Conservation (phyloP, 2,329 filamentous ascomycete genomes). For the Apiospora marii region DNA sequence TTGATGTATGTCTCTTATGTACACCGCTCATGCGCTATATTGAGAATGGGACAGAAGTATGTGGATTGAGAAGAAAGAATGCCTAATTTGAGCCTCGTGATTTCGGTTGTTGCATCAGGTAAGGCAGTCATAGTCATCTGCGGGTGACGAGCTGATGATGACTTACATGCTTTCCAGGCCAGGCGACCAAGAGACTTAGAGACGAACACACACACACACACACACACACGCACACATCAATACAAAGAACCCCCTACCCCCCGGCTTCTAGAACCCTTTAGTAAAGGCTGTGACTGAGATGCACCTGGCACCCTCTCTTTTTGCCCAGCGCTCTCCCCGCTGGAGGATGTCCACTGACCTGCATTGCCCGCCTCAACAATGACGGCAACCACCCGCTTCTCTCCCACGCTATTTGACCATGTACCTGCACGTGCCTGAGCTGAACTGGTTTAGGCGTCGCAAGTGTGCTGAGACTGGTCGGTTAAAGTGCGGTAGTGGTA, state of each 20-base stretch:
- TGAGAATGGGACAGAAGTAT: background rate
- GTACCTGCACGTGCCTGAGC: slow-evolving; percentile 4
- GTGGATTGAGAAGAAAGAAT: background rate
- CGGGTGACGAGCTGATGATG: slow-evolving; percentile 20
- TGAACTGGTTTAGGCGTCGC: slow-evolving; percentile 10
- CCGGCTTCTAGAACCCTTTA: slow-evolving; percentile 1
- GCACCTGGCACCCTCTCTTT: background rate
- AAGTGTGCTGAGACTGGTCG: slow-evolving; percentile 4
- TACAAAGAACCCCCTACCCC: background rate
- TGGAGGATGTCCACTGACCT: slow-evolving; percentile 18
- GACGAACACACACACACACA: background rate
- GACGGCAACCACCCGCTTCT: slow-evolving; percentile 16
- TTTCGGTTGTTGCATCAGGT: slow-evolving; percentile 4
- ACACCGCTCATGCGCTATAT: slow-evolving; percentile 1
- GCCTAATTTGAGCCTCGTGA: slow-evolving; percentile 6
- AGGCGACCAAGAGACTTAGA: background rate
- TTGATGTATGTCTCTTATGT: background rate
- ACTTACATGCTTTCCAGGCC: slow-evolving; percentile 5
- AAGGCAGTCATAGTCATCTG: slow-evolving; percentile 11
- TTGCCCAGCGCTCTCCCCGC: background rate
- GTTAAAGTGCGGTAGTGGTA: slow-evolving; percentile 25
- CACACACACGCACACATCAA: slow-evolving; percentile 1
- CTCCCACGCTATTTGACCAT: slow-evolving; percentile 4
- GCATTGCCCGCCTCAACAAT: slow-evolving; percentile 10
- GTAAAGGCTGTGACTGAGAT: background rate